Evolutionary conservation across 768 basidiomycete genomes (phyloP), one percentile per base, ranked within the genome.

Genomic region (Lentinus brumalis): DNA sequence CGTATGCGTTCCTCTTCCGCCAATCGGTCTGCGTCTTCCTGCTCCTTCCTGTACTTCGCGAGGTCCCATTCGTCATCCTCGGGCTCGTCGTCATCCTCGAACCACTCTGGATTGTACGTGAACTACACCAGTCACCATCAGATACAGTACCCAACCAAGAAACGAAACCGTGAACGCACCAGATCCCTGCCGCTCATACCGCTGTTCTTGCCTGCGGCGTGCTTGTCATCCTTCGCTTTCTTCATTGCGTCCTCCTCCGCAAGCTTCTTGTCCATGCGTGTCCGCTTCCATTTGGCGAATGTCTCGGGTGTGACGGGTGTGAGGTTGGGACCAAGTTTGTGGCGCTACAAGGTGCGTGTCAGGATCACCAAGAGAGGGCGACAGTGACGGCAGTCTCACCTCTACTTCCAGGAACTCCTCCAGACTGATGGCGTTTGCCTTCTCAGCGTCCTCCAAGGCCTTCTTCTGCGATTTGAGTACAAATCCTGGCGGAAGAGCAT

Each of bases 381-480:
- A 35, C 30, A 26, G 7, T 11, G 30, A 42, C 26, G n/a, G 18
- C 26, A n/a, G 41, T 52, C 81, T 57, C 67, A 94, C 95, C 87
- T 98, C 96, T 52, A 94, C 93, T 77, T 99, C 97, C 58, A 99
- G 73, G 79, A 99, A 99, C 66, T 98, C 97, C 72, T 98, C 97
- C 41, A 99, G 67, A 66, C 92, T 94, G 71, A 99, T 98, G 52
- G 81, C 78, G 59, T 91, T 89, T 5, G 91, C 88, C 75, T 94
- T 96, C 29, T 91, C 93, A 3, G 92, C 94, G 14, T 96, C 96
- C 55, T 94, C 95, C 41, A 85, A 78, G 4, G 93, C 93, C 76
- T 98, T 98, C 77, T 81, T 88, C 76, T 98, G 94, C 3, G 93
- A 92, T 74, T 91, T 97, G 67, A 98, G 85, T 26, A 97, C 89